Conservation (phyloP, 2,329 filamentous ascomycete genomes). For the Coniochaeta prunicola region DNA sequence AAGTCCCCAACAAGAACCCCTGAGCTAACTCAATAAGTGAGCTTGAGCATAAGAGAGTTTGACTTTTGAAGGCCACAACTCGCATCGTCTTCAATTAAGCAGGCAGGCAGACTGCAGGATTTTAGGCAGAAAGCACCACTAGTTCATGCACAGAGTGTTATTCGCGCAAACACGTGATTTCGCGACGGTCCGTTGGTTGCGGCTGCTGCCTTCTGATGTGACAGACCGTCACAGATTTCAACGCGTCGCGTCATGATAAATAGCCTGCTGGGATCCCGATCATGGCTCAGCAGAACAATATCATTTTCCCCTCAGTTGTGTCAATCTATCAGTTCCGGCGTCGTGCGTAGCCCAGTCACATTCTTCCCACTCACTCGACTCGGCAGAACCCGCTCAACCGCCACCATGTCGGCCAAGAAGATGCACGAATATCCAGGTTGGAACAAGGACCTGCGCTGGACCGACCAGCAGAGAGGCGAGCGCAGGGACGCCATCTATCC, state of each 20-base stretch:
- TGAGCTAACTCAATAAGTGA: background rate
- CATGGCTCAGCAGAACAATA: background rate
- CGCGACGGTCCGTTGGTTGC: background rate
- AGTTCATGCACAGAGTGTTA: background rate
- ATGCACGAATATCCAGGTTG: background rate
- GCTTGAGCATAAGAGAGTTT: background rate
- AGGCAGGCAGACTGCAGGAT: background rate
- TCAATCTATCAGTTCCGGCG: background rate
- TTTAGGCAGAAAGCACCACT: background rate
- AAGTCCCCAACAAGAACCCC: too few relatives aligned
- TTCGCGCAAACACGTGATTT: background rate
- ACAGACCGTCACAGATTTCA: background rate
- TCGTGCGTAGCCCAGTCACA: background rate
- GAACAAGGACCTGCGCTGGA: background rate
- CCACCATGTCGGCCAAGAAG: background rate
- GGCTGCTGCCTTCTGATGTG: background rate
- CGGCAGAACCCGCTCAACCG: background rate
- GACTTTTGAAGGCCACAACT: background rate
- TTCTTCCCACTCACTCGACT: background rate
- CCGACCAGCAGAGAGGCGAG: background rate
- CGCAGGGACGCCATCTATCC: conserved; percentile 2
- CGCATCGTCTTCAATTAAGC: background rate
- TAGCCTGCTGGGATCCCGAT: background rate
- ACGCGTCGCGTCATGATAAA: background rate
- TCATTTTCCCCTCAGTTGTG: background rate